These are phyloP conservation scores for Heritiera littoralis DNA, from an alignment of 345 rosid genomes.

Conservation along the genomic window DNA sequence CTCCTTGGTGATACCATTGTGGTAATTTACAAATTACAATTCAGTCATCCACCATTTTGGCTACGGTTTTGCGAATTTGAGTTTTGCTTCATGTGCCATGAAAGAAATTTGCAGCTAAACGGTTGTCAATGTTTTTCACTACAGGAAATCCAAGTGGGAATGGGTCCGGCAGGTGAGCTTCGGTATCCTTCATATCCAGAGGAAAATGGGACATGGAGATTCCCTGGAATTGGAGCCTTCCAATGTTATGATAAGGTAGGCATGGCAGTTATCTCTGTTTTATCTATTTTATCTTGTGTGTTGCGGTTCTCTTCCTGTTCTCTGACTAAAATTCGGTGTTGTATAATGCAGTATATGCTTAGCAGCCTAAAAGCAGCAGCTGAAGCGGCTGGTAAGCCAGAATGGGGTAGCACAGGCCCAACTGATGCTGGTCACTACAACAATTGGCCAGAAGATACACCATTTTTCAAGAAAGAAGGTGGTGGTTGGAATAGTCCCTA, in stretches of 20 bases:
- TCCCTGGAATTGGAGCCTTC: constrained; percentile 98
- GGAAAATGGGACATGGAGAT: constrained; percentile 83
- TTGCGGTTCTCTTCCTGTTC: neutral
- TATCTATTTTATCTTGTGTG: neutral
- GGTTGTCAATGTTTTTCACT: neutral
- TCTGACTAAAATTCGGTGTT: neutral
- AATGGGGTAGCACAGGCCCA: constrained; percentile 94
- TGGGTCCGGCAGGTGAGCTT: constrained; percentile 99
- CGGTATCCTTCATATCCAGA: constrained; percentile 94
- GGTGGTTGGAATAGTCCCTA: constrained; percentile 85
- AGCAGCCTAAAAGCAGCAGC: constrained; percentile 89
- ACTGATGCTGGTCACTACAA: constrained; percentile 95
- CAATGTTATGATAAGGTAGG: constrained; percentile 91
- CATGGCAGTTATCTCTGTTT: neutral
- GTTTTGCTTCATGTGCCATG: neutral
- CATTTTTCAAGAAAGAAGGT: constrained; percentile 70
- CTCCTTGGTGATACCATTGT: constrained; percentile 88
- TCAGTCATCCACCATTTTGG: too few relatives aligned
- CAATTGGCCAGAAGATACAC: constrained; percentile 96
- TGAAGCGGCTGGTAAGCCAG: constrained; percentile 82
- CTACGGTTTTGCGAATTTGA: neutral
- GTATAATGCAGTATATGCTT: constrained; percentile 64
- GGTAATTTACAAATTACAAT: constrained; percentile 44
- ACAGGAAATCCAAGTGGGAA: constrained; percentile 97
- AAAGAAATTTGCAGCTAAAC: neutral